Conservation (phyloP, 176 grass and related monocot species). For the Elaeis guineensis region DNA sequence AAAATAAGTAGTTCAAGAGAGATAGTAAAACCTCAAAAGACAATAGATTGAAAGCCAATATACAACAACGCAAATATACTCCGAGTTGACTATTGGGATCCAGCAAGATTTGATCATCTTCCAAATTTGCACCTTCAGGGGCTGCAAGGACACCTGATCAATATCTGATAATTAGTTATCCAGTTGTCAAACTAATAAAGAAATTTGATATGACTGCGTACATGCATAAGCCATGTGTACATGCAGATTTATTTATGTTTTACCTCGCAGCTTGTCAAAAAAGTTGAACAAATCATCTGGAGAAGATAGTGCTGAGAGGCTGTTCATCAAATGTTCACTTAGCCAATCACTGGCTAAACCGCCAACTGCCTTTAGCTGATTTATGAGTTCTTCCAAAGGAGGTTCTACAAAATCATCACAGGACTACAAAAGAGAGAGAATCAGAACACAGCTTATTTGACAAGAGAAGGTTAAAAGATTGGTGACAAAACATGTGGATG, state of each 20-base stretch:
- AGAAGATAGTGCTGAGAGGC: constrained; percentile 41
- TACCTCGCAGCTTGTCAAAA: constrained; percentile 77
- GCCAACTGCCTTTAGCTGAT: constrained; percentile 50
- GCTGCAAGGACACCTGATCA: constrained; percentile 48
- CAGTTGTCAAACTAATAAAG: not conserved
- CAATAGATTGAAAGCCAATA: constrained; percentile 75
- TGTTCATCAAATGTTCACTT: constrained; percentile 42
- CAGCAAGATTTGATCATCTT: constrained; percentile 49
- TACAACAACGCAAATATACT: constrained; percentile 80
- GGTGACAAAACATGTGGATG: no score
- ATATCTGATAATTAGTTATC: not conserved
- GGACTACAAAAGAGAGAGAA: constrained; percentile 39
- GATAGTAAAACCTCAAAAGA: constrained; percentile 59
- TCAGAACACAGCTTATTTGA: not conserved
- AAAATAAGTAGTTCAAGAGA: not conserved
- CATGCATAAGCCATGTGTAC: not conserved
- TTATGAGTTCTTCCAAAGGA: constrained; percentile 61
- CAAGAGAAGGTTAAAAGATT: not conserved
- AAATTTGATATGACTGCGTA: not conserved
- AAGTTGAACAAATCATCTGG: constrained; percentile 87
- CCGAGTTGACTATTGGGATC: constrained; percentile 89
- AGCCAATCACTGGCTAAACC: constrained; percentile 44
- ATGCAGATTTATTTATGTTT: not conserved
- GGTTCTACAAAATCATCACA: constrained; percentile 82
- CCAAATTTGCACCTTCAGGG: constrained; percentile 41